Evolutionary conservation across 805 yeast genomes (phyloP), one percentile per base, ranked within the genome.

Genomic region (Wickerhamomyces silvicola): DNA sequence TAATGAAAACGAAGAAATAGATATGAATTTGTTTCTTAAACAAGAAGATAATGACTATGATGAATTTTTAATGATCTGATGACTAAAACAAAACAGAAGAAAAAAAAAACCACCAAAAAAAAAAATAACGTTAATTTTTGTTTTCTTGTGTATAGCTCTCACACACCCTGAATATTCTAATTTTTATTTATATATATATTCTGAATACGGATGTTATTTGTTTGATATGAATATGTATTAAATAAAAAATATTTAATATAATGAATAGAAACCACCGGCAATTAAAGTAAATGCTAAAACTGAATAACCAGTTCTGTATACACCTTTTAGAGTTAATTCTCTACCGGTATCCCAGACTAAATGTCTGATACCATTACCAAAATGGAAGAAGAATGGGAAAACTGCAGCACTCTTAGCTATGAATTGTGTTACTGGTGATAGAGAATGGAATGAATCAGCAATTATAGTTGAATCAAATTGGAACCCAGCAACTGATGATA

Each of bases 301-400:
- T 29, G 74, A 65, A 62, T 85, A 84, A 42, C 96, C 97, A 22
- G 97, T 87, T 64, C 81, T 76, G 76, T 83, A 82, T 36, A 92
- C 96, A 46, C 95, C 97, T 54, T 81, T 75, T 47, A 84, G 53
- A 40, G 87, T 72, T 56, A 90, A 71, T 60, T 81, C 83, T 46
- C 65, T 68, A 57, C 95, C 95, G 33, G 77, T 58, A 59, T 92
- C 98, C 98, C 98, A 92, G 35, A 84, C 54, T 60, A 90, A 66
- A 60, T 92, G 98, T 73, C 98, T 85, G 42, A 90, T 39, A 50
- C 97, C 97, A 58, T 88, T 86, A 57, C 69, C 75, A 28, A 72
- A 52, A 62, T 92, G 98, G 81, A 75, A 87, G 19, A 82, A 81
- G 60, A 92, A 86, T 45, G 96, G 88, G 66, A 74, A 74, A 7